Base-by-base conservation (phyloP, 208 protist genomes). In the Phytomonas francai region DNA sequence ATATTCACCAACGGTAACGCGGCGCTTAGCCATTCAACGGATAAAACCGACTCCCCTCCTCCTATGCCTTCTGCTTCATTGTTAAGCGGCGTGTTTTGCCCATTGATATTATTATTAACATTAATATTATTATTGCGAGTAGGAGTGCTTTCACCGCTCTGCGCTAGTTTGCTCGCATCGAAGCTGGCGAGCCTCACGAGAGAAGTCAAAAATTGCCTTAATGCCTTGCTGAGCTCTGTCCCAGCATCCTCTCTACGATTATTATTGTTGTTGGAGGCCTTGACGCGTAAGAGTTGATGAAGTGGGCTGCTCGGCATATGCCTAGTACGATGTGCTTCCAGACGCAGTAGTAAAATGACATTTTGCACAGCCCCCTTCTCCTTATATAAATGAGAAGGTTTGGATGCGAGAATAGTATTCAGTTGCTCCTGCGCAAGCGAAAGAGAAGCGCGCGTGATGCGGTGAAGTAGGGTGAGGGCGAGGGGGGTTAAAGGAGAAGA, bases 321-420 rank as follows among this genome's bases (percentile, higher is more conserved):
- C 57, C 59, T 67, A 16, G 86, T 91, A 63, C 81, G 82, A 49
- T 94, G 86, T 16, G 77, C 72, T 62, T 81, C 68, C 29, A 92
- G 79, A 34, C 86, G 78, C n/a, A 72, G 68, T 25, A 94, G 70
- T 73, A 94, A 74, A 30, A 88, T 74, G 11, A 76, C 79, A 7
- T 75, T 72, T 30, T 83, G 72, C 0, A 87, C 67, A 14, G 45
- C 45, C 45, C 22, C 45, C 45, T 56, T 22, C 16, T 56, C 45
- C 14, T 56, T 22, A 22, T 56, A 9, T 63, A 51, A 36, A 56
- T 56, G 3, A n/a, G 29, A 7, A 32, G 36, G 64, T 63, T 16
- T 57, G 25, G 7, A n/a, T n/a, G 16, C 59, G 59, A 58, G 63
- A 66, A 8, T 9, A 22, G 22, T 30, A 14, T 14, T 66, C 63